Conservation (phyloP, 169 alveolate genomes). For the Sarcocystis neurona region DNA sequence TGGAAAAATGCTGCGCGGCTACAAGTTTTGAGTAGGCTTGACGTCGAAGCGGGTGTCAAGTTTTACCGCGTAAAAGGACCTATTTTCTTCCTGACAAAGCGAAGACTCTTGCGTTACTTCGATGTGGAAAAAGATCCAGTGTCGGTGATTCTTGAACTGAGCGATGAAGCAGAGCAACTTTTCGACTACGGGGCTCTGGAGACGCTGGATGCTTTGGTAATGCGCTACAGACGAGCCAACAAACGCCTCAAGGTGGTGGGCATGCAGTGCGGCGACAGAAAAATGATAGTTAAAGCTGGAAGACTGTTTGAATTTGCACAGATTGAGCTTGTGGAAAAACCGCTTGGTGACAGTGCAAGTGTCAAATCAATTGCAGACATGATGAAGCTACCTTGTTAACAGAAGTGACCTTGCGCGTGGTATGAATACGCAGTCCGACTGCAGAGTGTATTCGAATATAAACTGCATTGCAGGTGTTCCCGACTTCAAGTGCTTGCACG, state of each 20-base stretch:
- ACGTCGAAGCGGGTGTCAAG: constrained; percentile 4
- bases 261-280: constrained; percentile 25
- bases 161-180: constrained; percentile 11
- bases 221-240: neutral
- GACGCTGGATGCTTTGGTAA: neutral
- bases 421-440: too few species aligned
- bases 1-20: constrained; percentile 27
- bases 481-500: too few species aligned
- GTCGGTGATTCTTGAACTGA: constrained; percentile 7
- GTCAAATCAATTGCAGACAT: neutral
- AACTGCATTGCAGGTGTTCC: too few species aligned
- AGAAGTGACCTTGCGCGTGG: neutral
- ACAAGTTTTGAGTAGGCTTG: neutral
- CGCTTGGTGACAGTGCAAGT: neutral
- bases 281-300: constrained; percentile 19
- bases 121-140: constrained; percentile 16
- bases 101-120: neutral
- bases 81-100: constrained; percentile 33
- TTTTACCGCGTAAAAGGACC: constrained; percentile 44
- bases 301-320: constrained; percentile 22
- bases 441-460: too few species aligned
- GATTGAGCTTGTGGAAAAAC: neutral
- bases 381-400: constrained; percentile 34
- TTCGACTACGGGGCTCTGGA: constrained; percentile 42
- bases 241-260: constrained; percentile 19